Evolutionary conservation across 768 basidiomycete genomes (phyloP), one percentile per base, ranked within the genome.

Genomic region (Suillus brevipes): DNA sequence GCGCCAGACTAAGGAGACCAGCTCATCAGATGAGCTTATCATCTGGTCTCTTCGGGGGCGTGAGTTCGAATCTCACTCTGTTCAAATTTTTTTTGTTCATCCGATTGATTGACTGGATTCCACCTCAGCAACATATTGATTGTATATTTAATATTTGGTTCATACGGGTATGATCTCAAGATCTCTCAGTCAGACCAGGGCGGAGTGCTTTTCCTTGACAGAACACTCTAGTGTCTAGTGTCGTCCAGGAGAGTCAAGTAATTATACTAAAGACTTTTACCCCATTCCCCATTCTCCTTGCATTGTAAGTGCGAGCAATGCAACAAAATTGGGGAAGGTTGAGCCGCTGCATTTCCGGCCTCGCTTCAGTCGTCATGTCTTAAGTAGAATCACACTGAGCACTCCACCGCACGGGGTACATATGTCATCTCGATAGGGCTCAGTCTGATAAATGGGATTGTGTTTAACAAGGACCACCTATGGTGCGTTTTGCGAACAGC

Each of bases 1-100:
- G 89, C 88, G 89, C 87, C 87, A 90, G 88, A 89, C 86, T 87
- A 88, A 87, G 87, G 87, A 82, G 64, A 60, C 59, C 58, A 55
- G 63, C 55, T 64, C 64, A 56, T 42, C 13, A 12, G 36, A 65
- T 45, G 49, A 49, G 36, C 50, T 12, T 12, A 36, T 34, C 38
- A 62, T 66, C 53, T 62, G 65, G 65, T 55, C 53, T 52, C 59
- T 38, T 49, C 49, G 53, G 56, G 55, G 66, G 65, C 65, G 56
- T 60, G 67, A 59, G 68, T 69, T 69, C 67, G 67, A 68, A 68
- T 63, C 67, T 53, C 67, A 55, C 67, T 68, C 58, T 63, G 57
- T 60, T 58, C 60, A 66, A 50, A 61, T 50, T 1, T 63, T 67
- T 62, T 65, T 55, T 10, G n/a, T n/a, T n/a, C n/a, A n/a, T n/a